phyloP scores from a whole-genome alignment of 441 rosid species.

The Aleurites moluccanus region DNA sequence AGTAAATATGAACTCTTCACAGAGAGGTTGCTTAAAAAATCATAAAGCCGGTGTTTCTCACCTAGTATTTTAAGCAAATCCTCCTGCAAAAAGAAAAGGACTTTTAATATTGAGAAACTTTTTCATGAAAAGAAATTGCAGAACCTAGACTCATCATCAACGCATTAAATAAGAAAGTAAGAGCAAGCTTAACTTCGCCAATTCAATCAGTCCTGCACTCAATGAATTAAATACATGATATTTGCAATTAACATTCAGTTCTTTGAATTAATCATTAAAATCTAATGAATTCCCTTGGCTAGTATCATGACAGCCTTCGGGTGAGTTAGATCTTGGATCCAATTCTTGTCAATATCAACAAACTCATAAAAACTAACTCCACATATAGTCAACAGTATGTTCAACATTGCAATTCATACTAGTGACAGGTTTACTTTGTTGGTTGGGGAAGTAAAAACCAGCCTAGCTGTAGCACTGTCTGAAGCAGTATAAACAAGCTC shows the following conservation, averaged over 20 bases:
- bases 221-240: background rate
- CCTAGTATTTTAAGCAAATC: constrained; percentile 92
- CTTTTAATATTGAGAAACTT: background rate
- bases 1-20: constrained; percentile 87
- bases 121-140: constrained; percentile 13
- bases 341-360: background rate
- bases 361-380: background rate
- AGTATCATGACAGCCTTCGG: background rate
- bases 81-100: constrained; percentile 58
- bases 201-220: background rate
- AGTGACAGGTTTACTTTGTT: background rate
- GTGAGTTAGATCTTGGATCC: background rate
- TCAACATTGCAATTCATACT: background rate
- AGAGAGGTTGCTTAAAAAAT: constrained; percentile 76
- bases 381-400: background rate
- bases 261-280: background rate
- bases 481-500: background rate
- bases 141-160: constrained; percentile 3
- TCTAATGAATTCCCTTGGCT: background rate
- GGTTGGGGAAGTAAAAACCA: background rate
- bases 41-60: constrained; percentile 85
- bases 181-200: background rate
- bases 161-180: background rate
- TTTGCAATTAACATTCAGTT: constrained; percentile 1
- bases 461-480: background rate